Conservation (phyloP, 306 rosid species). For the Benincasa hispida region DNA sequence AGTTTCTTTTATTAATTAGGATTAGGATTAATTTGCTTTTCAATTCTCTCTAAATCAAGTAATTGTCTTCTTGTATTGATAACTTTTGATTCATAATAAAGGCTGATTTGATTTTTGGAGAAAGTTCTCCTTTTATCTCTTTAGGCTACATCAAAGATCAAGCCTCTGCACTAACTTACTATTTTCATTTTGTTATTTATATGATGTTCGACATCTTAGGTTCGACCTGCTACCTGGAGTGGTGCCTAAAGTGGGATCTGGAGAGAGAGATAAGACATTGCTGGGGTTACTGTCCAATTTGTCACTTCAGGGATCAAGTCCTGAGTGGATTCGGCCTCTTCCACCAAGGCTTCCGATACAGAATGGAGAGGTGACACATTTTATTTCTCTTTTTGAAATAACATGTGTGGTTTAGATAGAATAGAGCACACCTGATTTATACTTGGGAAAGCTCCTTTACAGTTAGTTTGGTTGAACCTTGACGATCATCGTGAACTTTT, state of each 20-base stretch:
- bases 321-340: constrained; percentile 84
- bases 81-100: too few species aligned
- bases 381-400: background rate
- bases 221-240: constrained; percentile 65
- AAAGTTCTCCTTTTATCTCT: too few species aligned
- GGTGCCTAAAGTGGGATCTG: constrained; percentile 67
- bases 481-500: constrained; percentile 73
- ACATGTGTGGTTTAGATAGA: constrained; percentile 5
- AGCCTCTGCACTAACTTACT: background rate
- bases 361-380: constrained; percentile 61
- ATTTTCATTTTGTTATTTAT: background rate
- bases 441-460: constrained; percentile 24
- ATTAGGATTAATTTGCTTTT: too few species aligned
- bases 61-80: too few species aligned
- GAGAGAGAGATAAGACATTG: constrained; percentile 70
- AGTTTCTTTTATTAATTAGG: too few species aligned
- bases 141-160: too few species aligned
- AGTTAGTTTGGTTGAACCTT: constrained; percentile 98
- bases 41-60: too few species aligned
- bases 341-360: constrained; percentile 87
- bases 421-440: constrained; percentile 19
- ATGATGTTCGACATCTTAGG: constrained; percentile 26
- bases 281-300: constrained; percentile 64
- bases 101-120: too few species aligned
- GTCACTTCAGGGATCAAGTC: constrained; percentile 64